Evolutionary conservation across 2,329 filamentous ascomycete species (phyloP), one percentile per base, ranked within the genome.

Genomic region (Epichloe sylvatica): DNA sequence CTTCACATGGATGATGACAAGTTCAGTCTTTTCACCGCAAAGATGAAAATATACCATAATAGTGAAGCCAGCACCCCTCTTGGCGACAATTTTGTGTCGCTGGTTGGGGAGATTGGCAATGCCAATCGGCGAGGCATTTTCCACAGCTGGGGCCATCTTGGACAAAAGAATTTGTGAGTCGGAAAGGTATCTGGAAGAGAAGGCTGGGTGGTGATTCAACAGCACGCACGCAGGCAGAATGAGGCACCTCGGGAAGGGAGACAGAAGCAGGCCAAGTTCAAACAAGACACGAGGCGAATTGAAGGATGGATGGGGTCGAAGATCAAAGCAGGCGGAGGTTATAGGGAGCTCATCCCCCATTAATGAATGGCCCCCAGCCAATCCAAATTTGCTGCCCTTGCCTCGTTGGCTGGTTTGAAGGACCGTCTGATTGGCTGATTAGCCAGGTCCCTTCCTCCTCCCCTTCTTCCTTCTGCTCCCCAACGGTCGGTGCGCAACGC

Each of bases 1-100:
- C 36, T 5, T 25, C 34, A 13, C 6, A 8, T 8, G 12, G 19
- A 13, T 15, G 2, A 13, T 25, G n/a, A 12, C 1, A 35, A 45
- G 13, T 12, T 11, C 30, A n/a, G 5, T 13, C 9, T 0, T 17
- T 41, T n/a, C 3, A 11, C 25, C 12, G 25, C 3, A 12, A 30
- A 34, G 12, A 21, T 40, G 7, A 17, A 36, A 7, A 42, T 30
- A 35, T 75, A 96, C 92, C 92, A 98, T 98, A 65, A 98, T 96
- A 58, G 92, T 98, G 74, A 98, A 98, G 66, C 90, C 86, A 64
- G 92, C 94, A 73, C 92, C 92, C 73, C 94, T 84, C 72, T 84
- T 81, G 55, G 76, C 77, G 64, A 84, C 81, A 65, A 84, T 84
- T 73, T 84, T 84, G 73, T 84, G 81, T 63, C 81, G 76, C 74